phyloP scores from a whole-genome alignment of 2,329 filamentous ascomycete genomes.

The Xylogone sp. region DNA sequence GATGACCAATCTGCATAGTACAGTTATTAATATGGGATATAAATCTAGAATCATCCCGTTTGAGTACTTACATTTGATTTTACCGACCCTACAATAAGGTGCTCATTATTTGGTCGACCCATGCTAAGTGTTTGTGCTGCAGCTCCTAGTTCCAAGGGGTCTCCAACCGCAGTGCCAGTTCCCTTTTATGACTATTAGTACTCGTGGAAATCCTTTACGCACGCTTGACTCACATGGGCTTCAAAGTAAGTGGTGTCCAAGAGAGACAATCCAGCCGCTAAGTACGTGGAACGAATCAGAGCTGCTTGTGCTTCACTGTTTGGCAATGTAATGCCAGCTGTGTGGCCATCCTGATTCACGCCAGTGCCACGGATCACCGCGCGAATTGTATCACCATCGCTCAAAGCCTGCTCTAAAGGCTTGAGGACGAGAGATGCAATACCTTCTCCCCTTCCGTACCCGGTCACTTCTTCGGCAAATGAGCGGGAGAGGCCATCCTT shows the following conservation, averaged over 20 bases:
- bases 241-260: no score
- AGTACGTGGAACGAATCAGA: conserved; percentile 7
- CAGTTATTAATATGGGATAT: no score
- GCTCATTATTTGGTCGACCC: background rate
- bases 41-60: no score
- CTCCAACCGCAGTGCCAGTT: conserved; percentile 24
- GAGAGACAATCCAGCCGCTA: conserved; percentile 3
- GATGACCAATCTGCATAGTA: no score
- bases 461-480: conserved; percentile 55
- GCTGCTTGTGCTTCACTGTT: conserved; percentile 38
- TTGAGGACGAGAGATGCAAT: conserved; percentile 57
- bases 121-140: conserved; percentile 2
- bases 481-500: no score
- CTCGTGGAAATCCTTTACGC: conserved; percentile 8
- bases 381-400: conserved; percentile 53
- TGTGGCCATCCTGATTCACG: conserved; percentile 52
- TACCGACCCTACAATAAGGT: conserved; percentile 10
- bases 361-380: conserved; percentile 49
- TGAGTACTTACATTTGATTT: conserved; percentile 37
- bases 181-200: conserved; percentile 34
- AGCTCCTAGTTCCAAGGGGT: conserved; percentile 13
- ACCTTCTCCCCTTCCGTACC: conserved; percentile 62
- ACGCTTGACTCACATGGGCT: no score
- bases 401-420: conserved; percentile 51
- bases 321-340: conserved; percentile 51